Evolutionary conservation across 768 basidiomycete species (phyloP).

Genomic region (Suillus weaverae): DNA sequence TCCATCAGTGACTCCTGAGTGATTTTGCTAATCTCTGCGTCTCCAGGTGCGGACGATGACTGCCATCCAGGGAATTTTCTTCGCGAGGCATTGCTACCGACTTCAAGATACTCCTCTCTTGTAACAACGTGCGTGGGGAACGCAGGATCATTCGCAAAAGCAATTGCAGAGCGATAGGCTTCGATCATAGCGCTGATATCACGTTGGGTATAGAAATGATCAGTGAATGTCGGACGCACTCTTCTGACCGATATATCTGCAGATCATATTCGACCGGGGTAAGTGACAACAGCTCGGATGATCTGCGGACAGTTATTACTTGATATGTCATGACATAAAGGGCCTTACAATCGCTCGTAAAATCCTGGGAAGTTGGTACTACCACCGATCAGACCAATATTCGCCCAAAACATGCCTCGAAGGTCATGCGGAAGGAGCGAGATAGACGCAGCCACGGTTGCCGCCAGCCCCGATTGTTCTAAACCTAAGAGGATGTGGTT

Average conservation of each 20-base stretch:
- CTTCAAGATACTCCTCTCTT: constrained; percentile 81
- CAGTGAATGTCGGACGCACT: constrained; percentile 53
- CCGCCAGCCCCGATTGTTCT: constrained; percentile 77
- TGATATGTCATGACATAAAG: background rate
- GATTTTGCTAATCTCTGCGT: constrained; percentile 25
- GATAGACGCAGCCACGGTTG: constrained; percentile 76
- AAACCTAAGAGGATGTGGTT: constrained; percentile 49
- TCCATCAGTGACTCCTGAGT: constrained; percentile 17
- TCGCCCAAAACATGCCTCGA: constrained; percentile 93
- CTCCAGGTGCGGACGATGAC: constrained; percentile 20
- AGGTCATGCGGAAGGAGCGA: constrained; percentile 73
- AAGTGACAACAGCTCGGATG: constrained; percentile 70
- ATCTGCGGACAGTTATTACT: constrained; percentile 41
- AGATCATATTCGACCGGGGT: constrained; percentile 85
- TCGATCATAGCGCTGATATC: constrained; percentile 60
- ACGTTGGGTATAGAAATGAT: constrained; percentile 10
- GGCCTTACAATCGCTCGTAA: constrained; percentile 68
- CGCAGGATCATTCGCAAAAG: constrained; percentile 53
- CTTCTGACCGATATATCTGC: constrained; percentile 63
- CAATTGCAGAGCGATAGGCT: constrained; percentile 59
- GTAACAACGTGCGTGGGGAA: constrained; percentile 63
- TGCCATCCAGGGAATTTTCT: constrained; percentile 74
- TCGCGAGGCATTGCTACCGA: constrained; percentile 72
- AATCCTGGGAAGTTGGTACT: constrained; percentile 76
- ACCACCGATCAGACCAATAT: constrained; percentile 90